Evolutionary conservation across 768 basidiomycete genomes (phyloP).

Genomic region (Austroboletus eburneus): DNA sequence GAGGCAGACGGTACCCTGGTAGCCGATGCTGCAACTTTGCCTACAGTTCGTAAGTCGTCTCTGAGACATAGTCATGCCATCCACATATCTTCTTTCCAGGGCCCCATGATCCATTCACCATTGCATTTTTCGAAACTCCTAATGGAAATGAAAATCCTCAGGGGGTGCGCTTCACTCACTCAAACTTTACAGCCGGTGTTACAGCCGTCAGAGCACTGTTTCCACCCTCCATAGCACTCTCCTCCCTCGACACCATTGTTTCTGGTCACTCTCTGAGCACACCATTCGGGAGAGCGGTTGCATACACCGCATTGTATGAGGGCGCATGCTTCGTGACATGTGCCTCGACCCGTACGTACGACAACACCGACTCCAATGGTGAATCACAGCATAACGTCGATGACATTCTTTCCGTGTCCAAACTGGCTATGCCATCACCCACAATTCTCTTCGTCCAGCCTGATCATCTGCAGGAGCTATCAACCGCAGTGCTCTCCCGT

Average conservation of each 20-base stretch:
- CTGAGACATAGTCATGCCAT: not conserved
- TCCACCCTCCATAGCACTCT: constrained; percentile 64
- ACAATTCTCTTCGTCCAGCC: constrained; percentile 76
- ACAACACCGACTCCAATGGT: constrained; percentile 7
- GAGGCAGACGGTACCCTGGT: constrained; percentile 60
- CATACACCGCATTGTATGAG: constrained; percentile 74
- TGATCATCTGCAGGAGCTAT: constrained; percentile 53
- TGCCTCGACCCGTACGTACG: constrained; percentile 51
- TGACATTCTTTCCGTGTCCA: constrained; percentile 46
- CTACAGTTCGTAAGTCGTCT: constrained; percentile 48
- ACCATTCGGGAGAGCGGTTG: constrained; percentile 75
- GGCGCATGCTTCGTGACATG: constrained; percentile 70
- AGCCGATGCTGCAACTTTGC: constrained; percentile 39
- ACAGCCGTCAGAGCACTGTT: constrained; percentile 72
- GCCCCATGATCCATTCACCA: constrained; percentile 60
- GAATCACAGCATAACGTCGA: constrained; percentile 31
- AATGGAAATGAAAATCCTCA: constrained; percentile 52
- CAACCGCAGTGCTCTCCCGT: constrained; percentile 47
- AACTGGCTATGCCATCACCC: constrained; percentile 64
- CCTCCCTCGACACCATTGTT: constrained; percentile 71
- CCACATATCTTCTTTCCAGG: constrained; percentile 5
- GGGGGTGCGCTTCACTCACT: constrained; percentile 69
- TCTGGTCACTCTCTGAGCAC: constrained; percentile 71
- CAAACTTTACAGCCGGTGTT: constrained; percentile 88
- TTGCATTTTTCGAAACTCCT: constrained; percentile 56